Percentiles rank a stretch among this genome's conserved stretches.
phyloP scores from a whole-genome alignment of 1,284 basidiomycete species.

The Sporisorium exsertum region DNA sequence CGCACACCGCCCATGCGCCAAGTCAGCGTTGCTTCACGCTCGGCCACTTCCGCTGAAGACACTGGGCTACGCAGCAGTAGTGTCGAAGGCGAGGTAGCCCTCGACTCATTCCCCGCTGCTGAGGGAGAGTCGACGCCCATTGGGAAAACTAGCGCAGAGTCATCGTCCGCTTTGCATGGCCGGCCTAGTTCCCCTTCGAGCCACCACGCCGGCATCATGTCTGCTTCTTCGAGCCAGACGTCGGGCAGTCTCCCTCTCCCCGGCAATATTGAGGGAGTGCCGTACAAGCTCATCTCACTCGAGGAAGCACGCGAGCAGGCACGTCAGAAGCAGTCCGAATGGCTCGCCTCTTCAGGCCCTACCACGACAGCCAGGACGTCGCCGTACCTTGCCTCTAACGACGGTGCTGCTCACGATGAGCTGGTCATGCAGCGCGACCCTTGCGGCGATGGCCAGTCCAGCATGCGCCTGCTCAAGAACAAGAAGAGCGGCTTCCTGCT shows the following conservation, averaged over 20 bases:
- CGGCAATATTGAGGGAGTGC: conserved; percentile 54
- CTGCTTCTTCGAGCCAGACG: conserved; percentile 29
- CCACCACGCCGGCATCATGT: conserved; percentile 13
- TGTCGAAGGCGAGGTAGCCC: conserved; percentile 8
- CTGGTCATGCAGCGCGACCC: conserved; percentile 31
- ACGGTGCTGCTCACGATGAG: conserved; percentile 19
- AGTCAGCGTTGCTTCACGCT: conserved; percentile 9
- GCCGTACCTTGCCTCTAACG: conserved; percentile 16
- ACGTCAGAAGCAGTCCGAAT: conserved; percentile 47
- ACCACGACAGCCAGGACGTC: conserved; percentile 11
- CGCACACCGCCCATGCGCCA: conserved; percentile 30
- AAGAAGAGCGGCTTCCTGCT: conserved; percentile 62
- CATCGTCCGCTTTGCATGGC: background rate
- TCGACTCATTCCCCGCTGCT: conserved; percentile 8
- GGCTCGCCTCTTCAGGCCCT: conserved; percentile 35
- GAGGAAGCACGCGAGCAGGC: conserved; percentile 56
- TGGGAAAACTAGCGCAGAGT: conserved; percentile 18
- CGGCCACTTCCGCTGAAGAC: conserved; percentile 9
- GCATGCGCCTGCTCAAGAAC: conserved; percentile 50
- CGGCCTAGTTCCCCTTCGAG: conserved; percentile 10
- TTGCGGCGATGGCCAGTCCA: conserved; percentile 27
- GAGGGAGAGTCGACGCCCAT: conserved; percentile 34
- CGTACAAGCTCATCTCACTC: conserved; percentile 64
- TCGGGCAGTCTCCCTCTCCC: conserved; percentile 43
- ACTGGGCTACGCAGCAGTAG: conserved; percentile 24